Base-by-base conservation (phyloP, 2,329 filamentous ascomycete genomes). In the Juglanconis juglandina region DNA sequence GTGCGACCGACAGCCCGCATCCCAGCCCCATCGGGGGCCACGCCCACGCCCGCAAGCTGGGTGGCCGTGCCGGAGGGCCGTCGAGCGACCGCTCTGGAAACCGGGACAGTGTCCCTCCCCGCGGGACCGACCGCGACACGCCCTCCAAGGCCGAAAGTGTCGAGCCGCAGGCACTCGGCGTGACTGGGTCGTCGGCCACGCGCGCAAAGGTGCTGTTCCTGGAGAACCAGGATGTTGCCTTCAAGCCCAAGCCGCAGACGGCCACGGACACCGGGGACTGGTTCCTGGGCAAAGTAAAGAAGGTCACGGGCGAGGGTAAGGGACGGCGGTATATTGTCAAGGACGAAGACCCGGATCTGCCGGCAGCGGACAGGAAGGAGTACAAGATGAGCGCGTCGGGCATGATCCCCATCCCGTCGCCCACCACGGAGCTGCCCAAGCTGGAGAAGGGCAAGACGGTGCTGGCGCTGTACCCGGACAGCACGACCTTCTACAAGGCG, bases 401-500 rank as follows among this genome's bases (percentile, higher is more conserved):
- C 69, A 87, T 95, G 80, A 92, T 93, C 50, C 84, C 87, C 2
- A 92, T 95, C 59, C 88, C 90, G 2, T 80, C 83, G 64, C 69
- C 78, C 65, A 70, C 77, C 71, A 65, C 77, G 73, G 63, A 85
- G 46, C 77, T 88, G 14, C 75, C 81, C 4, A 80, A 89, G 46
- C 82, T 89, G 60, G 84, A 89, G 41, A 75, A 83, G 44, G 88
- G 89, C 49, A 90, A 88, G 70, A 84, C 86, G 50, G 90, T 94
- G 8, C 78, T 94, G 60, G 91, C 91, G 0, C 77, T 92, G 60
- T 95, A 95, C 69, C 91, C 91, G 0, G 87, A 92, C 67, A 94
- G 91, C 1, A 93, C 91, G 1, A 93, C 90, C 0, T 94, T 95
- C 68, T 95, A 95, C 72, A 87, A 90, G 70, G 91, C 91, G 1